phyloP scores from a whole-genome alignment of 2,329 filamentous ascomycete species.

The Dothideomycetidae sp. region DNA sequence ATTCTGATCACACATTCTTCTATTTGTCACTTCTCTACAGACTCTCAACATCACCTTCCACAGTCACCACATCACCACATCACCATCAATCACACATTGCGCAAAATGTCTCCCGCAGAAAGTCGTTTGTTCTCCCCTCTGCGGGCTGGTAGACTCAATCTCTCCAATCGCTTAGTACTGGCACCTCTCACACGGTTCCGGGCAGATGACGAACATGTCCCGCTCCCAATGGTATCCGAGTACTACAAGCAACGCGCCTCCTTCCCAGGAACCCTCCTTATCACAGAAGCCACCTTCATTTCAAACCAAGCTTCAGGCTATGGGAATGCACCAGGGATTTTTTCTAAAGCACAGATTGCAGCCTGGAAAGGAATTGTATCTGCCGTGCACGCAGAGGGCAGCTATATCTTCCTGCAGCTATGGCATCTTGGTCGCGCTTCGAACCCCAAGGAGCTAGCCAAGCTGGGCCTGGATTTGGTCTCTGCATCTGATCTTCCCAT shows the following conservation, averaged over 20 bases:
- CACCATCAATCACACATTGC: background rate
- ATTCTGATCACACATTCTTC: too few species aligned
- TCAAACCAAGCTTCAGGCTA: conserved; percentile 34
- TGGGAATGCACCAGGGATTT: conserved; percentile 44
- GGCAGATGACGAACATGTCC: conserved; percentile 35
- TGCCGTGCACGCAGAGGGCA: conserved; percentile 48
- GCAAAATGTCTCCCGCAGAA: conserved; percentile 2
- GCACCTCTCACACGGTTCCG: conserved; percentile 42
- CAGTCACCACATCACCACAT: background rate
- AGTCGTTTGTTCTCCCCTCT: conserved; percentile 28
- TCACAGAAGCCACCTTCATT: conserved; percentile 44
- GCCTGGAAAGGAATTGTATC: conserved; percentile 48
- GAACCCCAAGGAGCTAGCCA: conserved; percentile 22
- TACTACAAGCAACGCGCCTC: conserved; percentile 13
- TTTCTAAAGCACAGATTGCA: conserved; percentile 39
- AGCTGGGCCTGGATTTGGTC: conserved; percentile 19
- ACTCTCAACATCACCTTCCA: background rate
- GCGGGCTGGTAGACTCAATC: conserved; percentile 26
- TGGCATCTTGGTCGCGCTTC: conserved; percentile 47
- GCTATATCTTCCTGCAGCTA: conserved; percentile 47
- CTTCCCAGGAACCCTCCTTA: conserved; percentile 40
- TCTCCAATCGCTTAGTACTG: conserved; percentile 38
- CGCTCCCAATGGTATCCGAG: conserved; percentile 14
- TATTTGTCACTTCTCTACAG: too few species aligned
- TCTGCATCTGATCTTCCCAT: conserved; percentile 22